Conservation (phyloP, 75 land plant genomes). For the Cryptomeria japonica region DNA sequence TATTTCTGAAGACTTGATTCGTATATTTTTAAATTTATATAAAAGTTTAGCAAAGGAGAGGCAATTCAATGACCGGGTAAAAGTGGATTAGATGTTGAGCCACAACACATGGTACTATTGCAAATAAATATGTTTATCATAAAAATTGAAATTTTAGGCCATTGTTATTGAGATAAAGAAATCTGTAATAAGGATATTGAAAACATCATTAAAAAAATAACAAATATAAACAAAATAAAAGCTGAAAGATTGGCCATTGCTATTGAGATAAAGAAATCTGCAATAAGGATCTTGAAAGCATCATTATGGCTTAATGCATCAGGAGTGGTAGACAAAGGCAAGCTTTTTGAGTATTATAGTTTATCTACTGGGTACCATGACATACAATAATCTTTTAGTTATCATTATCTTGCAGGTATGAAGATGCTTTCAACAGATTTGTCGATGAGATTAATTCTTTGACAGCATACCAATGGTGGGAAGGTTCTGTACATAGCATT, state of each 20-base stretch:
- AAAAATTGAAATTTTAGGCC: too few species aligned
- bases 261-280: neutral
- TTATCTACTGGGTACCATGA: neutral
- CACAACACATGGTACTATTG: neutral
- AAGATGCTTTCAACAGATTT: slow-evolving; percentile 93
- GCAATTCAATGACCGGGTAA: neutral
- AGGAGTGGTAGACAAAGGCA: neutral
- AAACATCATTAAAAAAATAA: neutral
- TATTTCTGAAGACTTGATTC: neutral
- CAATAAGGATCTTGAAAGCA: neutral
- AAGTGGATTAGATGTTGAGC: neutral
- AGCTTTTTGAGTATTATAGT: neutral
- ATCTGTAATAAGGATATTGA: too few species aligned
- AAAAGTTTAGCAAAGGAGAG: neutral
- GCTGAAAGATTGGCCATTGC: neutral
- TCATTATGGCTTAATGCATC: neutral
- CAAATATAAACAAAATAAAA: neutral
- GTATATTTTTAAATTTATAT: neutral
- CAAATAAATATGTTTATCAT: neutral
- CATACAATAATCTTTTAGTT: neutral
- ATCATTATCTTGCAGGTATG: slow-evolving; percentile 63
- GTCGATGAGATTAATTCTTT: slow-evolving; percentile 93
- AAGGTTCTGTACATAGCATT: slow-evolving; percentile 93
- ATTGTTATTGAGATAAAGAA: too few species aligned
- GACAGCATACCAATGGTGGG: slow-evolving; percentile 99